phyloP scores from a whole-genome alignment of 768 basidiomycete species.

The Lactarius sanguifluus region DNA sequence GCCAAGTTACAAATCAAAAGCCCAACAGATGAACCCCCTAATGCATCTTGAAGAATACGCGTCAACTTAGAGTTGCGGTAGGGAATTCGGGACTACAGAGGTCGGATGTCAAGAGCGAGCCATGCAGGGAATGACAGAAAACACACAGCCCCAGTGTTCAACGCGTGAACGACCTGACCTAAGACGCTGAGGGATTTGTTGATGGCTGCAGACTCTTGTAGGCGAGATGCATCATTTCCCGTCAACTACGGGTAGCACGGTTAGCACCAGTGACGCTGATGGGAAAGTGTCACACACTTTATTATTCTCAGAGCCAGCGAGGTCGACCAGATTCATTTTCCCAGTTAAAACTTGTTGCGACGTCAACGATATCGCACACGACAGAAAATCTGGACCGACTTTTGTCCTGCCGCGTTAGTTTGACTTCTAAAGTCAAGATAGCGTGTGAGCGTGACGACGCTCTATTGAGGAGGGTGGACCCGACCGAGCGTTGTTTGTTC shows the following conservation, averaged over 20 bases:
- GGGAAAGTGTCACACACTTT: constrained; percentile 48
- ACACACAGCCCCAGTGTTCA: constrained; percentile 68
- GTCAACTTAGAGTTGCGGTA: constrained; percentile 91
- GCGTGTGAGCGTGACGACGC: constrained; percentile 89
- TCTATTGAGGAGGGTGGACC: constrained; percentile 81
- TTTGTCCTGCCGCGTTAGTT: constrained; percentile 51
- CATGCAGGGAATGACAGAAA: constrained; percentile 7
- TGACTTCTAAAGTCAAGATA: constrained; percentile 72
- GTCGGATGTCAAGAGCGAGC: constrained; percentile 4
- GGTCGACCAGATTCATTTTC: constrained; percentile 83
- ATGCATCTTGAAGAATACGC: constrained; percentile 84
- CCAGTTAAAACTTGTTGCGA: constrained; percentile 51
- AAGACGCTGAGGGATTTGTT: constrained; percentile 87
- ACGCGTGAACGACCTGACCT: constrained; percentile 83
- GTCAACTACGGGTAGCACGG: constrained; percentile 49
- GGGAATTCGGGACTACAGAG: constrained; percentile 67
- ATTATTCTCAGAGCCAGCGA: constrained; percentile 91
- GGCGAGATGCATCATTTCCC: constrained; percentile 82
- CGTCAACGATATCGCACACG: background rate
- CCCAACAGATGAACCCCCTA: constrained; percentile 78
- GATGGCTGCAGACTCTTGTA: constrained; percentile 87
- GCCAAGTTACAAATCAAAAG: constrained; percentile 86
- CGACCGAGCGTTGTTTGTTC: constrained; percentile 76
- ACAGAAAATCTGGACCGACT: constrained; percentile 41
- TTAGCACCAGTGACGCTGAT: background rate